Percentiles rank a stretch among this genome's conserved stretches.
These are phyloP conservation scores for Rhodotorula sp. DNA, from an alignment of 1,284 basidiomycete species.

Conservation along the genomic window DNA sequence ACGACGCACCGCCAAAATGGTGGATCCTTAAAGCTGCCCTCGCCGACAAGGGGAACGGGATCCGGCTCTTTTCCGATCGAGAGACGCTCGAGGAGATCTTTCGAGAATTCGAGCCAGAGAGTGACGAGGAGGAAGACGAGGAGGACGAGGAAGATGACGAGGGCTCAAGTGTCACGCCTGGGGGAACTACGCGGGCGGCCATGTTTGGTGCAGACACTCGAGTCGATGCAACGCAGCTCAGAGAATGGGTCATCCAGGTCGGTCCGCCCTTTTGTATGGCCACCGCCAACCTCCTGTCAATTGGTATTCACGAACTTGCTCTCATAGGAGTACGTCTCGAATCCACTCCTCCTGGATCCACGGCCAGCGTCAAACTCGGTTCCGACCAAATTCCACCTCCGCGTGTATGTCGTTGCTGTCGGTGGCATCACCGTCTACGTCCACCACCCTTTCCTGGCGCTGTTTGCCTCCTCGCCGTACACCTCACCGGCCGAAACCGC, in stretches of 20 bases:
- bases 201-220: slow-evolving; percentile 55
- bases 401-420: slow-evolving; percentile 84
- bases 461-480: slow-evolving; percentile 34
- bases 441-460: slow-evolving; percentile 37
- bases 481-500: slow-evolving; percentile 66
- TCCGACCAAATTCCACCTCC: slow-evolving; percentile 76
- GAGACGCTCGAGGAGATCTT: slow-evolving; percentile 75
- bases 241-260: slow-evolving; percentile 97
- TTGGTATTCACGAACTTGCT: neutral
- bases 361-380: slow-evolving; percentile 50
- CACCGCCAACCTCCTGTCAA: neutral
- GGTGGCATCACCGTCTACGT: slow-evolving; percentile 49
- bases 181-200: slow-evolving; percentile 28
- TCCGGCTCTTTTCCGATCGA: slow-evolving; percentile 82
- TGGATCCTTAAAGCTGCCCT: slow-evolving; percentile 97
- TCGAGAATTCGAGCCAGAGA: slow-evolving; percentile 71
- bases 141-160: slow-evolving; percentile 50
- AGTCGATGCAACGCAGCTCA: slow-evolving; percentile 67
- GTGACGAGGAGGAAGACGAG: slow-evolving; percentile 50
- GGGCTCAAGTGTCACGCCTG: neutral
- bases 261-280: neutral
- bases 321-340: slow-evolving; percentile 73
- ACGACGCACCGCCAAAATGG: slow-evolving; percentile 58
- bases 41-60: slow-evolving; percentile 94
- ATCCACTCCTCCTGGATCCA: slow-evolving; percentile 76